Evolutionary conservation across 2,329 filamentous ascomycete species (phyloP), one percentile per base, ranked within the genome.

Genomic region (Colletotrichum acutatum): DNA sequence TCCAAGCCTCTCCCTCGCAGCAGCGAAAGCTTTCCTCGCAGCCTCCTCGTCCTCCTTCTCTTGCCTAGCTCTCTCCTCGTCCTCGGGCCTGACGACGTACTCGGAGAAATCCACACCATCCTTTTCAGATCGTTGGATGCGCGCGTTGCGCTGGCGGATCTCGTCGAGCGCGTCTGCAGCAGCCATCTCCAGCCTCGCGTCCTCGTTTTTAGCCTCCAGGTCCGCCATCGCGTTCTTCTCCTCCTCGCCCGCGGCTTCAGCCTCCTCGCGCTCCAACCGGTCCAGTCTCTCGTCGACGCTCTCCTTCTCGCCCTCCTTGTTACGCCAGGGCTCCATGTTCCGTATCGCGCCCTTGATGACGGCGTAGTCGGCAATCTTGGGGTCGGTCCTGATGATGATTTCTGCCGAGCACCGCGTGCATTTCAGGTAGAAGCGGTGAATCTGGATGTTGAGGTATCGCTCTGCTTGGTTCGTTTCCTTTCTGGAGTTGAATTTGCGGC

Each of bases 81-180:
- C 91, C 59, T 87, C 86, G 5, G 84, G 79, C n/a, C 85, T 80
- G 66, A 88, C 84, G 1, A 90, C 85, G 4, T 87, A 86, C 6
- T 90, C 88, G 32, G 80, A 81, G 24, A 90, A 89, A 69, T 92
- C 90, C 4, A 90, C 86, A 3, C 90, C 91, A 73, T 94, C 91
- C 78, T 91, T 90, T 68, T 91, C 90, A 9, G 92, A 93, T 75
- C 93, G 89, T 82, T 97, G 94, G 62, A 97, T 91, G 75, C 95
- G 88, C 8, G 97, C 97, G 84, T 99, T 99, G 75, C 96, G 87
- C 65, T 94, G 96, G 68, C 96, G 88, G 70, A 99, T 98, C 84
- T 98, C 95, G 82, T 99, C 97, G 68, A 99, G 85, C 8, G 95
- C 96, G 85, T 99, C 97, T 2, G 97, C 97, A 57, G 98, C 94